phyloP scores from a whole-genome alignment of 768 basidiomycete genomes.

The Coprinopsis sp. region DNA sequence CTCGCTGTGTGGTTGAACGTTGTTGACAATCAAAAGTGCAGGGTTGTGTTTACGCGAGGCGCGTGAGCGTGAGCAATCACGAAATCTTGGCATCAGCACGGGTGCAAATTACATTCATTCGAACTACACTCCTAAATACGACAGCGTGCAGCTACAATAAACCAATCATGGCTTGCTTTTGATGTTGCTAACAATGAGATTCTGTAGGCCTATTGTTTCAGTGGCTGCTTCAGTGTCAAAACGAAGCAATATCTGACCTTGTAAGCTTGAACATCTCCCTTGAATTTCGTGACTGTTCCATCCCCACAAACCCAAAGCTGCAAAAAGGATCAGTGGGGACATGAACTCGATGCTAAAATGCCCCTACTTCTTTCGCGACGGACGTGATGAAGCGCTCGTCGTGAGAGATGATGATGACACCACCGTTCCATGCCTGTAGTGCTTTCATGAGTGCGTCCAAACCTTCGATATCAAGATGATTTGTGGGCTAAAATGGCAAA shows the following conservation, averaged over 20 bases:
- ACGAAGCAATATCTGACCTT: slow-evolving; percentile 51
- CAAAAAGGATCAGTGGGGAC: slow-evolving; percentile 1
- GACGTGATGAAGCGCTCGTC: slow-evolving; percentile 94
- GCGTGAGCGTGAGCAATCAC: not conserved
- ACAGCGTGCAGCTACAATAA: too few relatives aligned
- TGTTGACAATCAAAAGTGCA: too few relatives aligned
- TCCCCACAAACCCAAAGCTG: slow-evolving; percentile 94
- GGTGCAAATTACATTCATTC: too few relatives aligned
- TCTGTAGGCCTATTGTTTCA: slow-evolving; percentile 33
- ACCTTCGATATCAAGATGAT: slow-evolving; percentile 97
- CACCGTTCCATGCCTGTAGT: slow-evolving; percentile 76
- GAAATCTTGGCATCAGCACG: too few relatives aligned
- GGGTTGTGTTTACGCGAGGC: too few relatives aligned
- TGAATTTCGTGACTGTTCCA: slow-evolving; percentile 75
- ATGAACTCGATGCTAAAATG: not conserved
- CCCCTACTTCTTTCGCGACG: slow-evolving; percentile 73
- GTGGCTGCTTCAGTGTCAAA: not conserved
- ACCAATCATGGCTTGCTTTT: slow-evolving; percentile 56
- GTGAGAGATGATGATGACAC: slow-evolving; percentile 91
- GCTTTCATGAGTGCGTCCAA: slow-evolving; percentile 92
- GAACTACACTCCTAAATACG: too few relatives aligned
- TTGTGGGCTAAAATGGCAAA: slow-evolving; percentile 60
- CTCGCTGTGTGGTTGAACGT: not conserved
- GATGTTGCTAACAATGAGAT: slow-evolving; percentile 69
- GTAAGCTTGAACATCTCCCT: slow-evolving; percentile 86